Conservation (phyloP, 73 alveolate species). For the Durusdinium trenchii region DNA sequence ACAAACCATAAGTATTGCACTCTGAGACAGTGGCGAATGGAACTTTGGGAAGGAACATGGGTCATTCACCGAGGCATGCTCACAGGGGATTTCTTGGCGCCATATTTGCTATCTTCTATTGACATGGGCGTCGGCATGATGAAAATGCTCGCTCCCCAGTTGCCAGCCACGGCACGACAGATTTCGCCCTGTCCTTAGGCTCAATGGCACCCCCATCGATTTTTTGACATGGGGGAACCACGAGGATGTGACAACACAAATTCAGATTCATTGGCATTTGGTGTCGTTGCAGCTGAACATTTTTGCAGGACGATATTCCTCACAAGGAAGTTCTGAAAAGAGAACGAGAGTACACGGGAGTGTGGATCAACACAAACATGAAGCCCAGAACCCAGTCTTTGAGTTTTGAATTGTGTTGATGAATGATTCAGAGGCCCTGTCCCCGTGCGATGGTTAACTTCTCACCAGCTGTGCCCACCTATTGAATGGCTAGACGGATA, state of each 20-base stretch:
- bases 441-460: too few species aligned
- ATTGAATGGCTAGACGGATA: too few species aligned
- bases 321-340: conserved; percentile 76
- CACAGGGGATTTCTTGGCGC: conserved; percentile 95
- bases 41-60: neutral
- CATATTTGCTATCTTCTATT: conserved; percentile 68
- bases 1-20: conserved; percentile 40
- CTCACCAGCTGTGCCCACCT: too few species aligned
- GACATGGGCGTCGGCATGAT: conserved; percentile 93
- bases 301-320: conserved; percentile 58
- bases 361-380: conserved; percentile 94
- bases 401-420: too few species aligned
- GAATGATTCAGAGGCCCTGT: too few species aligned
- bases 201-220: conserved; percentile 79
- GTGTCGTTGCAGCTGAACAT: neutral
- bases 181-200: too few species aligned
- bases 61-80: conserved; percentile 22
- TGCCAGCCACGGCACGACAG: neutral
- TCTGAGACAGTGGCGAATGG: neutral
- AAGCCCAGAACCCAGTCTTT: neutral
- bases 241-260: neutral
- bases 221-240: conserved; percentile 95
- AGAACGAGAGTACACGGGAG: conserved; percentile 67
- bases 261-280: neutral
- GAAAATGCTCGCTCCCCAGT: conserved; percentile 37